phyloP scores from a whole-genome alignment of 306 rosid species.

The Myrica gale region DNA sequence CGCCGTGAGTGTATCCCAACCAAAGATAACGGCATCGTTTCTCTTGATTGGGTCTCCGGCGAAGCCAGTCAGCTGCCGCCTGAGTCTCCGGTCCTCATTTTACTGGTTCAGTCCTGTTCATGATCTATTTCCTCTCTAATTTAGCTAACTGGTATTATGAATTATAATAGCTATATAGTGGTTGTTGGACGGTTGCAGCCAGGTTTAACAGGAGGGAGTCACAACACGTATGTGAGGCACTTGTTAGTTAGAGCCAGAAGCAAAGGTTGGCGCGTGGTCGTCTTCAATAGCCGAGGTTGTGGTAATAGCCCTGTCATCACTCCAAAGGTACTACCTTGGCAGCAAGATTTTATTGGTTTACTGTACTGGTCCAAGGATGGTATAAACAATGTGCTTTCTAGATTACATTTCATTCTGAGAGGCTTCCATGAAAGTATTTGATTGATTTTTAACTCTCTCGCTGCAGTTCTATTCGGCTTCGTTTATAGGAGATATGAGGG shows the following conservation, averaged over 20 bases:
- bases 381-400: not conserved
- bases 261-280: conserved; percentile 77
- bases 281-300: conserved; percentile 92
- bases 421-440: conserved; percentile 26
- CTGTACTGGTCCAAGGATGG: not conserved
- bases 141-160: not conserved
- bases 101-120: conserved; percentile 53
- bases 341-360: not conserved
- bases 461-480: conserved; percentile 98
- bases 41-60: conserved; percentile 85
- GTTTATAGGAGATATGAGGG: conserved; percentile 74
- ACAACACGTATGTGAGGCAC: conserved; percentile 78
- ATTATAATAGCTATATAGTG: not conserved
- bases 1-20: conserved; percentile 74
- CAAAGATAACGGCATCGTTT: conserved; percentile 61
- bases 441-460: conserved; percentile 33
- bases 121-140: not conserved
- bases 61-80: conserved; percentile 46
- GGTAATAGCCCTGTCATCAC: conserved; percentile 86
- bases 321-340: conserved; percentile 57
- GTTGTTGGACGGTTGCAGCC: conserved; percentile 54
- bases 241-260: conserved; percentile 71
- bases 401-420: not conserved
- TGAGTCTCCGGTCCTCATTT: conserved; percentile 68
- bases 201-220: conserved; percentile 92